phyloP scores from a whole-genome alignment of 345 rosid genomes.

The Hirschfeldia incana region DNA sequence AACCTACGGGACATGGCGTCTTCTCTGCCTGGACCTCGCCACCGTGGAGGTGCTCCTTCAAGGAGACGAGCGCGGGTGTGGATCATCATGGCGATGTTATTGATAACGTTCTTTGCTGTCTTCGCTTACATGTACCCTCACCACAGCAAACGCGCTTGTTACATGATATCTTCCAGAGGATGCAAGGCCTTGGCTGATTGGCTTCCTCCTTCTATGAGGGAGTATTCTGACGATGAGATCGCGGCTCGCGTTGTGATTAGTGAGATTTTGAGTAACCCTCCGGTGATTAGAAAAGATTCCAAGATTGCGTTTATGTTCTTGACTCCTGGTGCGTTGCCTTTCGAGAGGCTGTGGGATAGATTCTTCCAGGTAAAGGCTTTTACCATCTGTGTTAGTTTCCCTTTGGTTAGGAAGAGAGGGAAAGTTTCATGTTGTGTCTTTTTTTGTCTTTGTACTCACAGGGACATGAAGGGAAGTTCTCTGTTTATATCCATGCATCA shows the following conservation, averaged over 20 bases:
- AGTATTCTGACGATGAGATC: conserved; percentile 76
- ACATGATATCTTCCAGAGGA: conserved; percentile 75
- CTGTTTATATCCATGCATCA: conserved; percentile 73
- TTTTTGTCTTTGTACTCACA: conserved; percentile 15
- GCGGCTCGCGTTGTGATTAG: conserved; percentile 68
- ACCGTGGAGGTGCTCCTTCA: conserved; percentile 47
- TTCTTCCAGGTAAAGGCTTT: conserved; percentile 63
- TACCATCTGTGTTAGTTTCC: neutral
- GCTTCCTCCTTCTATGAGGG: conserved; percentile 96
- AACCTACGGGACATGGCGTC: conserved; percentile 67
- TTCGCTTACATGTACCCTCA: conserved; percentile 85
- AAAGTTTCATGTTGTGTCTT: neutral
- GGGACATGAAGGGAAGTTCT: conserved; percentile 72
- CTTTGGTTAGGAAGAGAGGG: neutral
- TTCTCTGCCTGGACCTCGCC: conserved; percentile 67
- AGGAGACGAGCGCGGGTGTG: conserved; percentile 83
- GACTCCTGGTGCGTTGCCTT: conserved; percentile 81
- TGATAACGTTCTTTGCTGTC: conserved; percentile 71
- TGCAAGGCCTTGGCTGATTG: conserved; percentile 78
- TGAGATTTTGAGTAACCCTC: conserved; percentile 65
- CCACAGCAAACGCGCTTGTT: conserved; percentile 67
- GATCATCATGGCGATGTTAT: conserved; percentile 70
- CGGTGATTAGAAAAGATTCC: conserved; percentile 49
- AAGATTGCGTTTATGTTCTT: conserved; percentile 95
- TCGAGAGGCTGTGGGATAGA: conserved; percentile 92